Conservation (phyloP, 1,139 yeast genomes). For the Casaregolazyma lundiana region DNA sequence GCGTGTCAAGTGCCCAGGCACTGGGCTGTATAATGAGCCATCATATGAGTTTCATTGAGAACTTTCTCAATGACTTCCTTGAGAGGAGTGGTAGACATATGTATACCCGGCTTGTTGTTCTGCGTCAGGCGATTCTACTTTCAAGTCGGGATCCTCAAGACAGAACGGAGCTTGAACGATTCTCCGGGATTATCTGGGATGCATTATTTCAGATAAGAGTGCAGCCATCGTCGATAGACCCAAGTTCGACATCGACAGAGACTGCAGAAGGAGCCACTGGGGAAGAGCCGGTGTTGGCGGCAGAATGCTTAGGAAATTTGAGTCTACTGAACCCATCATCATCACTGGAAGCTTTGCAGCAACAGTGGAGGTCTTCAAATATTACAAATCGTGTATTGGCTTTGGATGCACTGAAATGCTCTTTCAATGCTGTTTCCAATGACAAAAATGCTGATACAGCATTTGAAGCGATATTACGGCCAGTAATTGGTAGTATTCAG, state of each 20-base stretch:
- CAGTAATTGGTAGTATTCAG: slow-evolving; percentile 37
- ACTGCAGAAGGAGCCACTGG: slow-evolving; percentile 16
- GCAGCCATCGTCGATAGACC: neutral
- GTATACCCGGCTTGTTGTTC: slow-evolving; percentile 1
- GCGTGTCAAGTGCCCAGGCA: slow-evolving; percentile 38
- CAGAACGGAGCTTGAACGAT: slow-evolving; percentile 4
- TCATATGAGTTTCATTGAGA: slow-evolving; percentile 37
- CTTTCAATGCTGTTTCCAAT: slow-evolving; percentile 19
- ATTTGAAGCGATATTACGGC: slow-evolving; percentile 29
- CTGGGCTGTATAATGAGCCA: slow-evolving; percentile 48
- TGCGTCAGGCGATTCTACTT: slow-evolving; percentile 6
- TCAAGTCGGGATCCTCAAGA: neutral
- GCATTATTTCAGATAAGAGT: slow-evolving; percentile 22
- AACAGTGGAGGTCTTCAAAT: slow-evolving; percentile 22
- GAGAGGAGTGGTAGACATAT: slow-evolving; percentile 9
- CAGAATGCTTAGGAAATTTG: slow-evolving; percentile 38
- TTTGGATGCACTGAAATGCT: slow-evolving; percentile 37
- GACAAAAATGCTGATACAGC: slow-evolving; percentile 25
- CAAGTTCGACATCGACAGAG: neutral
- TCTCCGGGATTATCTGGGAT: slow-evolving; percentile 26
- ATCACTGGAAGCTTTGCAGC: slow-evolving; percentile 28
- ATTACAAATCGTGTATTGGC: slow-evolving; percentile 28
- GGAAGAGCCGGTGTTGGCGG: slow-evolving; percentile 31
- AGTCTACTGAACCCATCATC: slow-evolving; percentile 28
- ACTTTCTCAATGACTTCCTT: slow-evolving; percentile 32